Evolutionary conservation across 768 basidiomycete genomes (phyloP).

Genomic region (Termitomyces sp.): DNA sequence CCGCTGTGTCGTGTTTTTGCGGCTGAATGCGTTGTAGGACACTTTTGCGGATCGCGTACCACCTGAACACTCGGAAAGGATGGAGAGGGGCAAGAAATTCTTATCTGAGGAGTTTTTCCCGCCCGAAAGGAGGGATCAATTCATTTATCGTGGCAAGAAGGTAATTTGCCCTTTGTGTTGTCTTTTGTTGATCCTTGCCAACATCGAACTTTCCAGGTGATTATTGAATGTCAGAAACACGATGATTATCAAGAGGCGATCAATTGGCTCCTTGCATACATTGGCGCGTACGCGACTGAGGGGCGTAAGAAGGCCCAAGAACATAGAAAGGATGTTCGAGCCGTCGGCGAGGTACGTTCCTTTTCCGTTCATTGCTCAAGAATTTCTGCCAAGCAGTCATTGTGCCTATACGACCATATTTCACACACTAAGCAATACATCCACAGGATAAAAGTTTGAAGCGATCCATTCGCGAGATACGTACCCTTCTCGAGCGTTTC

Average conservation of each 20-base stretch:
- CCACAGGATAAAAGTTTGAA: constrained; percentile 50
- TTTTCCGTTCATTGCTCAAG: background rate
- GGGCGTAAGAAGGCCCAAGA: constrained; percentile 27
- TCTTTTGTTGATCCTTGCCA: background rate
- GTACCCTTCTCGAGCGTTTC: constrained; percentile 86
- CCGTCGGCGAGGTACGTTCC: constrained; percentile 22
- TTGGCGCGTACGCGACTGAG: constrained; percentile 59
- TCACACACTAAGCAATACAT: background rate
- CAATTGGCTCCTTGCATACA: constrained; percentile 61
- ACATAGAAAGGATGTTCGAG: constrained; percentile 17
- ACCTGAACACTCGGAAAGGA: constrained; percentile 59
- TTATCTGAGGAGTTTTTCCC: constrained; percentile 85
- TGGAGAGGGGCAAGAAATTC: constrained; percentile 60
- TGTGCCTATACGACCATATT: background rate
- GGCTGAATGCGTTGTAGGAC: constrained; percentile 12
- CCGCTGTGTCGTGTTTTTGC: constrained; percentile 20
- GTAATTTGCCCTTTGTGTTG: constrained; percentile 24
- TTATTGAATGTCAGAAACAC: constrained; percentile 91
- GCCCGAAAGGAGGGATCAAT: constrained; percentile 84
- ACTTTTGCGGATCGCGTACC: constrained; percentile 50
- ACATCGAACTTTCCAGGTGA: constrained; percentile 38
- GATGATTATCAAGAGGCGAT: constrained; percentile 82
- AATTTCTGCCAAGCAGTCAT: background rate
- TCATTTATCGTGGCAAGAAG: constrained; percentile 93
- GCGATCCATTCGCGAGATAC: constrained; percentile 55